phyloP scores from a whole-genome alignment of 1,284 basidiomycete genomes.

The Cutaneotrichosporon mucoides region DNA sequence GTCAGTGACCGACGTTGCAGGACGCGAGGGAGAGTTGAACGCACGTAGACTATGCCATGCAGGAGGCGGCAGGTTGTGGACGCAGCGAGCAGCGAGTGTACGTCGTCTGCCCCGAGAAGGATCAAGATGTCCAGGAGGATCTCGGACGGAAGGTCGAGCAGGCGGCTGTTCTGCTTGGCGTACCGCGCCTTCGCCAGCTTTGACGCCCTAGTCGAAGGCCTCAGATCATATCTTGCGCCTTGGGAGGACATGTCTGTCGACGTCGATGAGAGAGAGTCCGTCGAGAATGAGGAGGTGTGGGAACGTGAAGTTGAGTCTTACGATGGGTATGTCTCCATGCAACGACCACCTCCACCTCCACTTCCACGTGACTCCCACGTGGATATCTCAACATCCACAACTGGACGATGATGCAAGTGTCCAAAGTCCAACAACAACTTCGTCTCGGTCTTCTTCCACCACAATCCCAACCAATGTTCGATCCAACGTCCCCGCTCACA shows the following conservation, averaged over 20 bases:
- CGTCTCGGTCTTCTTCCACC: background rate
- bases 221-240: too few relatives aligned
- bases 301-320: too few relatives aligned
- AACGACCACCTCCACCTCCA: background rate
- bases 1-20: background rate
- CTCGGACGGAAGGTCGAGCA: background rate
- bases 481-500: conserved; percentile 30
- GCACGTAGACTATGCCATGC: background rate
- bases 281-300: too few relatives aligned
- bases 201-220: too few relatives aligned
- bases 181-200: background rate
- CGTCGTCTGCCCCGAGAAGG: background rate
- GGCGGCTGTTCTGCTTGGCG: background rate
- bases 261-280: too few relatives aligned
- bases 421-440: background rate
- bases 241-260: too few relatives aligned
- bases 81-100: background rate
- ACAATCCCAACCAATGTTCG: conserved; percentile 28
- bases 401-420: conserved; percentile 2
- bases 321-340: too few relatives aligned
- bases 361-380: background rate
- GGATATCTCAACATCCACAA: background rate
- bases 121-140: background rate
- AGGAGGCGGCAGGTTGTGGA: background rate
- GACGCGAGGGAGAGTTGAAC: background rate